Evolutionary conservation across 2,329 filamentous ascomycete species (phyloP), one percentile per base, ranked within the genome.

Genomic region (Diaporthe batatas): DNA sequence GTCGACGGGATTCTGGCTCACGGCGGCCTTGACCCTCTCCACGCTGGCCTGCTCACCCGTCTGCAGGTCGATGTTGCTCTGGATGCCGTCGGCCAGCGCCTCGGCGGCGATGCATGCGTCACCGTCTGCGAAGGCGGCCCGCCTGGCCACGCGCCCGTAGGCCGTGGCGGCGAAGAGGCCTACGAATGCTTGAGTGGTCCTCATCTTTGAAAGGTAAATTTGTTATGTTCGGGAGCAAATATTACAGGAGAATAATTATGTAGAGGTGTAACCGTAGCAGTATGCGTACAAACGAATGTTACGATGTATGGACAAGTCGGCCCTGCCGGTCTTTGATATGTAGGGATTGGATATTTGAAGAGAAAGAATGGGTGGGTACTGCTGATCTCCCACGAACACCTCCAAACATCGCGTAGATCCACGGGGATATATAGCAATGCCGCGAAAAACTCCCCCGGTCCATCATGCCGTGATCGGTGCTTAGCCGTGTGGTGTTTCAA

Each of bases 51-150:
- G 68, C 54, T 70, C 68, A 42, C 68, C 68, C 2, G n/a, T 58
- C 55, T 70, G 68, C 3, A 70, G 42, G 68, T 70, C 68, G 29
- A 70, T 70, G 55, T 70, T 70, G 68, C 68, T 70, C 36, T 70
- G 68, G 29, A 70, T 70, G 55, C 68, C 44, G 44, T 62, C 42
- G n/a, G 68, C 68, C 8, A 70, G 68, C 25, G 68, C 68, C 44
- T 64, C 21, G 5, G 68, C 54, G n/a, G 68, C 68, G 47, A 70
- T 70, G 47, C 68, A 62, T 7, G 12, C 55, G 51, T 70, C 68
- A 44, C 55, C 68, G 68, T 70, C 58, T 32, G 55, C 49, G 16
- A 70, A 70, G 2, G 32, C 32, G n/a, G 68, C 68, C 3, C 68
- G 68, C 68, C 58, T 62, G 29, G 58, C 68, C n/a, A 62, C 42